Percentiles rank a stretch among this genome's conserved stretches.
phyloP scores from a whole-genome alignment of 202 grass and related monocot genomes.

The Hordeum pubiflorum region DNA sequence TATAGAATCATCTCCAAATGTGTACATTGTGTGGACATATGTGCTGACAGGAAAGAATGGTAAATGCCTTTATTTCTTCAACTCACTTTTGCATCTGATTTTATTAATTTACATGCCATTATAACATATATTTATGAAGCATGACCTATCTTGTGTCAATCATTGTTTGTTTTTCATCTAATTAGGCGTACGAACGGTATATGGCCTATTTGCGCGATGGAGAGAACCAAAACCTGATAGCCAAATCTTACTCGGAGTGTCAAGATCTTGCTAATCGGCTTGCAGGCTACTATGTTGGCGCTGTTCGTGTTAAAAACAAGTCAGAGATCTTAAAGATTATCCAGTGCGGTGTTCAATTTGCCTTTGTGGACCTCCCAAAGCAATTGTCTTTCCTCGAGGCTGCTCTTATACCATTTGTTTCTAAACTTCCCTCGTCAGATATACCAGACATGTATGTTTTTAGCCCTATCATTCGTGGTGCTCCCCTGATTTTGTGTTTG shows the following conservation, averaged over 20 bases:
- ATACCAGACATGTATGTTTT: slow-evolving; percentile 76
- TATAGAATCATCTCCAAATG: not conserved
- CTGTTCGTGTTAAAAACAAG: slow-evolving; percentile 65
- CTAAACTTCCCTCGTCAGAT: slow-evolving; percentile 70
- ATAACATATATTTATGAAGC: slow-evolving; percentile 8
- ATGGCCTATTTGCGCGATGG: slow-evolving; percentile 26
- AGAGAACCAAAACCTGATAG: slow-evolving; percentile 42
- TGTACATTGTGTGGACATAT: slow-evolving; percentile 13
- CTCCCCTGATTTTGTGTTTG: slow-evolving; percentile 25
- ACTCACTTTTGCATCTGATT: not conserved
- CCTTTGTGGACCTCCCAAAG: slow-evolving; percentile 63
- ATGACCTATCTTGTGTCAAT: slow-evolving; percentile 5
- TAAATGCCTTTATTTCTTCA: not conserved
- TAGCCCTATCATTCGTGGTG: slow-evolving; percentile 9
- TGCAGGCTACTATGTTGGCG: slow-evolving; percentile 59
- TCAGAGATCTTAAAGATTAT: slow-evolving; percentile 81
- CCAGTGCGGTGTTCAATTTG: slow-evolving; percentile 62
- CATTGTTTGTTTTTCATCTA: slow-evolving; percentile 30
- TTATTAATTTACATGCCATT: not conserved
- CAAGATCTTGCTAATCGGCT: slow-evolving; percentile 83
- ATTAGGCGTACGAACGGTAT: slow-evolving; percentile 65
- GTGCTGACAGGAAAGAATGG: slow-evolving; percentile 1
- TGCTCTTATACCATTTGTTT: slow-evolving; percentile 74
- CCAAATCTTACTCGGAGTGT: slow-evolving; percentile 69
- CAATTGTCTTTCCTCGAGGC: slow-evolving; percentile 72